These are phyloP conservation scores for Brassica hybrid DNA, from an alignment of 441 rosid species.

Conservation along the genomic window DNA sequence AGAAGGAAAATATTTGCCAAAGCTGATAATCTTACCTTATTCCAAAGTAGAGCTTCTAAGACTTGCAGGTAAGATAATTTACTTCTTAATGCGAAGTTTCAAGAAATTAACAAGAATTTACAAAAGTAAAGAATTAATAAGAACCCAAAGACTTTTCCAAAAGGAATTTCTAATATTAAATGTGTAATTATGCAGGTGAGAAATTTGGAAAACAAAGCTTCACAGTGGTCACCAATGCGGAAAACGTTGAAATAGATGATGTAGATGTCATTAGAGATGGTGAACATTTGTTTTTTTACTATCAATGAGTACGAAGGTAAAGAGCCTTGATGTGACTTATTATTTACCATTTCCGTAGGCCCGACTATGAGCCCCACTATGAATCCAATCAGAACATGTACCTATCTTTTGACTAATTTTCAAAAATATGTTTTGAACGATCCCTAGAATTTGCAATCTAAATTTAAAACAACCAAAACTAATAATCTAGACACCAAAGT, in stretches of 20 bases:
- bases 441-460: not conserved
- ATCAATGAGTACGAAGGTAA: conserved; percentile 39
- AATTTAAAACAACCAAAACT: not conserved
- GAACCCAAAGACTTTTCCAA: not conserved
- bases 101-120: not conserved
- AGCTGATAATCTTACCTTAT: conserved; percentile 80
- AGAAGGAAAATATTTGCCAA: conserved; percentile 45
- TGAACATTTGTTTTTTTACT: conserved; percentile 79
- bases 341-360: not conserved
- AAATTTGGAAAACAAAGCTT: conserved; percentile 67
- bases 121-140: not conserved
- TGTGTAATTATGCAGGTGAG: conserved; percentile 69
- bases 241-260: conserved; percentile 91
- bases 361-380: not conserved
- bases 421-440: not conserved
- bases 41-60: conserved; percentile 74
- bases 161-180: not conserved
- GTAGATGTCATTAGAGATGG: conserved; percentile 84
- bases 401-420: not conserved
- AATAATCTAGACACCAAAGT: not conserved
- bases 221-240: conserved; percentile 58
- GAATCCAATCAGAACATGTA: not conserved
- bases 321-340: conserved; percentile 32
- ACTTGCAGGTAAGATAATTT: conserved; percentile 74
- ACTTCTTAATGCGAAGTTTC: conserved; percentile 1